Evolutionary conservation across 345 rosid genomes (phyloP), one percentile per base, ranked within the genome.

Genomic region (Acer yangbiense): DNA sequence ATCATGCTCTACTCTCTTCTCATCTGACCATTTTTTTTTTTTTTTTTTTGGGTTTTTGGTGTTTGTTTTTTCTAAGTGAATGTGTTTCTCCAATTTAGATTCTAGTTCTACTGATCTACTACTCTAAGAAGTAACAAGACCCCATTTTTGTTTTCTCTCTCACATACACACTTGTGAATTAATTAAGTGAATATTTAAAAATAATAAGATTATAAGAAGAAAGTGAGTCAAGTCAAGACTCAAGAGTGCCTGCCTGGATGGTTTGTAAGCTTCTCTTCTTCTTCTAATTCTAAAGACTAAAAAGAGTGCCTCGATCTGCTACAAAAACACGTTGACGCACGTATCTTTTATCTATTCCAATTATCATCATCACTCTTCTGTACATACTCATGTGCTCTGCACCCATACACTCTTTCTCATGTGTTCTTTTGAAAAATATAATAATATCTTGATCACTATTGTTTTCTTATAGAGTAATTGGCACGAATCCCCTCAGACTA

Each of bases 281-380:
- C 39, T 35, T 35, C 39, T 35, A 35, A 35, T 35, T 35, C 39
- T 35, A 35, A 3, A 4, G 35, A 32, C 35, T 32, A 35, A 35
- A 35, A 35, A 39, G 25, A 58, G 65, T 61, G 71, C 79, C 87
- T 84, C 87, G 85, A 84, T 76, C 64, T 70, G 58, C 78, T 57
- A 73, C 84, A 70, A 60, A 65, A 52, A 57, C 63, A 70, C 70
- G 65, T 62, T 25, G 71, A 27, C 50, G 21, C 54, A 39, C 29
- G 57, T 62, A 16, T 55, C 62, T 41, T 35, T 0, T 35, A 35
- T 35, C 39, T 35, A 8, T 75, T 65, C 48, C 54, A 79, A 72
- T 68, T 68, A 66, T 71, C 62, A 83, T 75, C 71, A 72, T 72
- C 61, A 68, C 17, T 4, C 48, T 23, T 20, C 68, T 74, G 77